These are phyloP conservation scores for Diaporthe citri DNA, from an alignment of 2,329 filamentous ascomycete genomes.

Conservation along the genomic window DNA sequence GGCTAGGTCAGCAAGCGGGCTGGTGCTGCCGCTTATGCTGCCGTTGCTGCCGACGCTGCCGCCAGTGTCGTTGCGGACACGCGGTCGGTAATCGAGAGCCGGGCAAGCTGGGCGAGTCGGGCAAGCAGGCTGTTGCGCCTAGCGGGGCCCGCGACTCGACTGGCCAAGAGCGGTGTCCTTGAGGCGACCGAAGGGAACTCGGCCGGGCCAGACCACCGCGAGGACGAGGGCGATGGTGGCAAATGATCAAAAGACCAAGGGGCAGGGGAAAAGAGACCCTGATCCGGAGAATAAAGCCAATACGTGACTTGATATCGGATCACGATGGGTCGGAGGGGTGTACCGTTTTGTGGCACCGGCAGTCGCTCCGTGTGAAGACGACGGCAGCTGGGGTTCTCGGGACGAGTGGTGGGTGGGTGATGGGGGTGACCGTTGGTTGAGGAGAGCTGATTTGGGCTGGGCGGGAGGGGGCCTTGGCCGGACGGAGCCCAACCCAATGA, in stretches of 20 bases:
- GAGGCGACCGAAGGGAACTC: slow-evolving; percentile 13
- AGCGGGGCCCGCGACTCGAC: slow-evolving; percentile 14
- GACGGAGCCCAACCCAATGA: slow-evolving; percentile 17
- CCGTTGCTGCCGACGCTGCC: background rate
- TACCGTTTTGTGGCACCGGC: slow-evolving; percentile 40
- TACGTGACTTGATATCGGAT: slow-evolving; percentile 19
- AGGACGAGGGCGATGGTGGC: slow-evolving; percentile 21
- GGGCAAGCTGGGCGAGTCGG: slow-evolving; percentile 4
- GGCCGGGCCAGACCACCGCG: slow-evolving; percentile 32
- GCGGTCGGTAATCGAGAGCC: background rate
- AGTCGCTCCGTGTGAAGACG: slow-evolving; percentile 35
- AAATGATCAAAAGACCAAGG: slow-evolving; percentile 30
- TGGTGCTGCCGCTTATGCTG: background rate
- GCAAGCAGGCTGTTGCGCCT: slow-evolving; percentile 18
- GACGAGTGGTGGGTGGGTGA: slow-evolving; percentile 24
- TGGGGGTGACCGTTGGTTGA: slow-evolving; percentile 15
- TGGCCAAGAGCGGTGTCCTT: background rate
- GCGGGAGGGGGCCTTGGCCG: slow-evolving; percentile 1
- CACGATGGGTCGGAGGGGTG: slow-evolving; percentile 35
- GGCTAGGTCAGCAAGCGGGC: slow-evolving; percentile 8
- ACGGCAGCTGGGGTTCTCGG: slow-evolving; percentile 26
- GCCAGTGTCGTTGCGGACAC: background rate
- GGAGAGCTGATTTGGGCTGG: slow-evolving; percentile 15
- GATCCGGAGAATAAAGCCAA: slow-evolving; percentile 21
- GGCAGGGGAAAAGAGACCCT: slow-evolving; percentile 25